Percentiles rank a stretch among this genome's conserved stretches.
Evolutionary conservation across 305 asterid genomes (phyloP).

Genomic region (Fraxinus paxiana): DNA sequence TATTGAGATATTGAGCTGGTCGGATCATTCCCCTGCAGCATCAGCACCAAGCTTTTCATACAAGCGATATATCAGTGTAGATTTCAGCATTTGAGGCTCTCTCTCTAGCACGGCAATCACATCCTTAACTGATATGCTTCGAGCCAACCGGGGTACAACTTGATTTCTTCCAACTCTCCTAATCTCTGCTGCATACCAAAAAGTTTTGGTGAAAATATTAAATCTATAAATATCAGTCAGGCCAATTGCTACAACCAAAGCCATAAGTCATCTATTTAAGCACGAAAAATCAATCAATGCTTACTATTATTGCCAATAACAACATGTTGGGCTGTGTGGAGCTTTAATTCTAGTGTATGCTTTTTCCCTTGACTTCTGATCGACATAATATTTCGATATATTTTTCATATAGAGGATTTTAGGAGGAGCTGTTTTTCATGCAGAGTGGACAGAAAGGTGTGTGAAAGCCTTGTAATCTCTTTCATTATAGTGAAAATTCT

Average conservation of each 20-base stretch:
- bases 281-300: background rate
- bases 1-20: background rate
- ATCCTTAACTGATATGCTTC: constrained; percentile 62
- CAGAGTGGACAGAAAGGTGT: background rate
- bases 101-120: constrained; percentile 69
- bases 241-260: background rate
- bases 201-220: background rate
- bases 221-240: background rate
- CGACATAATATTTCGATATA: background rate
- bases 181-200: constrained; percentile 35
- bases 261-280: background rate
- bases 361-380: background rate
- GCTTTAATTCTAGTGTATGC: background rate
- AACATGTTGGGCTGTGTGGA: background rate
- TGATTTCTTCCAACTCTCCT: constrained; percentile 66
- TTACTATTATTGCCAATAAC: background rate
- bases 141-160: constrained; percentile 45
- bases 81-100: constrained; percentile 83
- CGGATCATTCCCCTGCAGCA: constrained; percentile 32
- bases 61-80: constrained; percentile 59
- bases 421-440: background rate
- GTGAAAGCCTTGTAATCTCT: background rate
- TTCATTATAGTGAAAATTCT: background rate
- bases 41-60: constrained; percentile 46
- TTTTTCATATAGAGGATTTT: background rate